Evolutionary conservation across 192 early-diverging fungal genomes (phyloP), one percentile per base, ranked within the genome.

Genomic region (Fimicolochytrium jonesii): DNA sequence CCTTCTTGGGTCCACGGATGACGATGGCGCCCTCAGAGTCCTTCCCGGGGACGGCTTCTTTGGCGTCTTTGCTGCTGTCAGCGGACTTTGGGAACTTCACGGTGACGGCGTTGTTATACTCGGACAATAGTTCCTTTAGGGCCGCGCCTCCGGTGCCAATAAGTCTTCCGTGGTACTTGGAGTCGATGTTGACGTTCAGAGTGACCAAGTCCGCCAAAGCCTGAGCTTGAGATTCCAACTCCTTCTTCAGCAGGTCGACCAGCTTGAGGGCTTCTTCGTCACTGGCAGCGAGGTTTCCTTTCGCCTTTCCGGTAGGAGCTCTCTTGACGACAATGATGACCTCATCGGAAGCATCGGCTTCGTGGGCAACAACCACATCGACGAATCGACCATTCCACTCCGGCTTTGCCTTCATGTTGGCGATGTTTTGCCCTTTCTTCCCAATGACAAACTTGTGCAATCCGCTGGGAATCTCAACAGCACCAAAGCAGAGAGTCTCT

Each of bases 391-490:
- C 79, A 6, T 73, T 70, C 74, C 73, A 79, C 26, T 87, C 87
- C 45, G 84, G 79, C 61, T 82, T 85, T 29, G 79, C 80, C 59
- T 88, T 90, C 52, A 97, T 67, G 55, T 89, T 90, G 61, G 77
- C 84, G 59, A 98, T 87, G 72, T 91, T 89, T 50, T 84, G 83
- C 61, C 93, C 93, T 25, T 83, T 84, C 68, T 93, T 92, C 18
- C 95, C 95, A 43, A 97, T 87, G 25, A 96, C 73, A 64, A 64
- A 75, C 29, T 64, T 58, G 69, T 92, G 90, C 47, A 94, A 66
- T 26, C 87, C 85, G 35, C 85, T 84, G 41, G 92, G 90, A 32
- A 98, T 82, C 18, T 85, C 78, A 35, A 89, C 86, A 39, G 77
- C 74, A 41, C 76, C 77, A 60, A 92, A 88, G 67, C 78, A 78